These are phyloP conservation scores for Agrocybe pediades DNA, from an alignment of 768 basidiomycete genomes.

Conservation along the genomic window DNA sequence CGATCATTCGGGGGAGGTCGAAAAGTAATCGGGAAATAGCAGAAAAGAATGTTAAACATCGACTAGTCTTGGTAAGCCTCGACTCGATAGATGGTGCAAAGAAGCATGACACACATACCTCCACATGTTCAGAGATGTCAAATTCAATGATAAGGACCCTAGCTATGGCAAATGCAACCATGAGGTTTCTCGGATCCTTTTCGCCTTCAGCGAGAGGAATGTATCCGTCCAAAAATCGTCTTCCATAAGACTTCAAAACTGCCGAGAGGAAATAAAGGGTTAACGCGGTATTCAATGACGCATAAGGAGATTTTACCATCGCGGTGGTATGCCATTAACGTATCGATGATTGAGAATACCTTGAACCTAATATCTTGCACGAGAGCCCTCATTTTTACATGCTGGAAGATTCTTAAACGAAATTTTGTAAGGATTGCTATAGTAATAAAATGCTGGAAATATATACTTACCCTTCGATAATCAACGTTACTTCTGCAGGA, in stretches of 20 bases:
- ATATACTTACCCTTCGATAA: conserved; percentile 55
- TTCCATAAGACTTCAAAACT: conserved; percentile 75
- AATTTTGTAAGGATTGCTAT: too few relatives aligned
- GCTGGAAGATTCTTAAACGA: conserved; percentile 64
- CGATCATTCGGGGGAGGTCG: conserved; percentile 92
- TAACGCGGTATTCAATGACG: not conserved
- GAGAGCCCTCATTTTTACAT: conserved; percentile 81
- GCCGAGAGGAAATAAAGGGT: conserved; percentile 5
- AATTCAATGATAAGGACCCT: conserved; percentile 89
- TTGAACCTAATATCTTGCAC: conserved; percentile 80
- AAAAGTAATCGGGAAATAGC: conserved; percentile 98
- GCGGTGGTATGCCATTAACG: conserved; percentile 70
- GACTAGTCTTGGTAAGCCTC: conserved; percentile 45
- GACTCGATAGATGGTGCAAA: conserved; percentile 1
- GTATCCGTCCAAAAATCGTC: conserved; percentile 76
- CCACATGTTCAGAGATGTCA: conserved; percentile 70
- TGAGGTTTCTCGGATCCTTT: conserved; percentile 94
- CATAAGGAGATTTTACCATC: conserved; percentile 45
- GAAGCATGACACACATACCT: conserved; percentile 59
- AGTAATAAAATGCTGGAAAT: too few relatives aligned
- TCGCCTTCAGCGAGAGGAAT: conserved; percentile 87
- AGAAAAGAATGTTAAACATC: conserved; percentile 93
- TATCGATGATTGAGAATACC: conserved; percentile 82
- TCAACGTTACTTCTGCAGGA: conserved; percentile 61
- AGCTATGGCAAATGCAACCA: conserved; percentile 87